phyloP scores from a whole-genome alignment of 257 asterid species.

The Solanum sparsipilum region DNA sequence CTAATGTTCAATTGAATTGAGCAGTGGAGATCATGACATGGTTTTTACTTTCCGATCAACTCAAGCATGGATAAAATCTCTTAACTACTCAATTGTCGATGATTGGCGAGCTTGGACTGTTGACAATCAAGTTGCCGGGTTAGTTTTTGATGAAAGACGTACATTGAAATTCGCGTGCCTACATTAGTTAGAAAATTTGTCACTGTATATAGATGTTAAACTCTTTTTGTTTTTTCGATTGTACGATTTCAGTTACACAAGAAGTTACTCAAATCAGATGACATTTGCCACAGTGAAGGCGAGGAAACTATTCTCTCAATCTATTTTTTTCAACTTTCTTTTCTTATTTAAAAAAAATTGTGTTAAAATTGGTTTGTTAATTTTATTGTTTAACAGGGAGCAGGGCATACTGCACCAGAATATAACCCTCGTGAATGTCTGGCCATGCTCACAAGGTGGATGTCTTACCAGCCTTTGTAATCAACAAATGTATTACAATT shows the following conservation, averaged over 20 bases:
- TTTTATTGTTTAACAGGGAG: background rate
- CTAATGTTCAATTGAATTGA: background rate
- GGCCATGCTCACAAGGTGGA: constrained; percentile 10
- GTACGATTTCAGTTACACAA: background rate
- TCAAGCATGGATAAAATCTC: constrained; percentile 35
- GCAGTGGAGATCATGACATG: constrained; percentile 37
- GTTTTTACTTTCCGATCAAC: constrained; percentile 19
- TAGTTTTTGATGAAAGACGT: background rate
- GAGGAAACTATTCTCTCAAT: background rate
- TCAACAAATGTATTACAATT: background rate
- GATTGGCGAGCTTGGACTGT: constrained; percentile 36
- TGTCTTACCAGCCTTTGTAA: constrained; percentile 1
- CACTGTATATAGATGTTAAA: background rate
- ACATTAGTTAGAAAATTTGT: background rate
- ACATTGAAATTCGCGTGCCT: background rate
- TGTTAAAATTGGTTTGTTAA: background rate
- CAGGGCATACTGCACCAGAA: constrained; percentile 4
- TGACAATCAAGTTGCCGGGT: constrained; percentile 29
- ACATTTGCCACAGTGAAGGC: constrained; percentile 19
- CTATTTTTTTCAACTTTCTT: background rate
- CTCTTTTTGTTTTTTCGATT: background rate
- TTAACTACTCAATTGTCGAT: constrained; percentile 19
- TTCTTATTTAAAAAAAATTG: background rate
- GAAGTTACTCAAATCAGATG: constrained; percentile 4
- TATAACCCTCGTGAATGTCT: constrained; percentile 1